Conservation (phyloP, 345 rosid genomes). For the Capsella bursapastoris region DNA sequence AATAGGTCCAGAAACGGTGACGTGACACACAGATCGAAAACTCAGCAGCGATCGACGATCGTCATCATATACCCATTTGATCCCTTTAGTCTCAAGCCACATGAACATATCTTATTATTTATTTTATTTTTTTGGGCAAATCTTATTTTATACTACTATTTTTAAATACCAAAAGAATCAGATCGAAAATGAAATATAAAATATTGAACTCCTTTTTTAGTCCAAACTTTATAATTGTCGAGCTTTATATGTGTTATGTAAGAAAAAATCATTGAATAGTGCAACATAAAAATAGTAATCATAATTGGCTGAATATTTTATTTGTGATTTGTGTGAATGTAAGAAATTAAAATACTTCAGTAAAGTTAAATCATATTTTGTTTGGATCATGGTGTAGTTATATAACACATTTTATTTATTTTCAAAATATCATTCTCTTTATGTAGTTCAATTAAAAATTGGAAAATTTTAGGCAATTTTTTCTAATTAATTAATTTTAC, state of each 20-base stretch:
- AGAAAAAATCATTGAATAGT: neutral
- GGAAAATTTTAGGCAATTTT: too few species aligned
- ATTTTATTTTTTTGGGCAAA: neutral
- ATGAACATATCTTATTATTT: slow-evolving; percentile 31
- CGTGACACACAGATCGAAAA: slow-evolving; percentile 41
- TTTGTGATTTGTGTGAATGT: neutral
- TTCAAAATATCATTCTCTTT: too few species aligned
- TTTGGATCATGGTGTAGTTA: too few species aligned
- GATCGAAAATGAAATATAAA: neutral
- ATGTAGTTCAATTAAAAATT: too few species aligned
- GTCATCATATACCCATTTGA: slow-evolving; percentile 41
- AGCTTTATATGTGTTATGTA: neutral
- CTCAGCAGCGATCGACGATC: slow-evolving; percentile 39
- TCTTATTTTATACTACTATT: slow-evolving; percentile 35
- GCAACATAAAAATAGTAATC: neutral
- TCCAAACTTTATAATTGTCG: neutral
- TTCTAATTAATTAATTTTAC: too few species aligned
- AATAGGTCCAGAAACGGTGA: slow-evolving; percentile 46
- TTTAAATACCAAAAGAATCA: neutral
- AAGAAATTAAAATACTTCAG: neutral
- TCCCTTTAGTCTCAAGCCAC: slow-evolving; percentile 42
- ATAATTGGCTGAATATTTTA: neutral
- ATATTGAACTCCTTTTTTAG: neutral
- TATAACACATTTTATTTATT: too few species aligned
- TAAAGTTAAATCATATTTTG: too few species aligned